Evolutionary conservation across 148 eudicot genomes (phyloP), one percentile per base, ranked within the genome.

Genomic region (Salicornia ramosissima): DNA sequence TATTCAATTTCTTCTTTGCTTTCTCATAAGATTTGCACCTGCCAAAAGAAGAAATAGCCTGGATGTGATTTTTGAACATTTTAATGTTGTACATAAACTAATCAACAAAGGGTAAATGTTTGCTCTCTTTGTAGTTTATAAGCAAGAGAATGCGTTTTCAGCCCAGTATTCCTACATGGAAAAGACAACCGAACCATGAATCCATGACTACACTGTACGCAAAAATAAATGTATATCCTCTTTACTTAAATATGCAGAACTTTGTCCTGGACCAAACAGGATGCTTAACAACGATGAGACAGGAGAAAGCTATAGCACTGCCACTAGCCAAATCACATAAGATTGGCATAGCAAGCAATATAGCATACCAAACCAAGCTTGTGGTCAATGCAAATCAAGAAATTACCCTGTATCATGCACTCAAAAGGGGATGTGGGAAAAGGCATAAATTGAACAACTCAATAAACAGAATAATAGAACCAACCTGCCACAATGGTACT

Each of bases 21-120:
- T 81, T 92, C 79, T 84, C 91, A 70, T 89, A 87, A 33, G 96
- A 86, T 60, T 84, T 87, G 74, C 97, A 92, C 76, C 95, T 89
- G 77, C 39, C 29, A 40, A 67, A 66, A 65, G 15, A 72, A 64
- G 40, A 26, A 75, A 42, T 10, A 42, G 30, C 64, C 24, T 40
- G 42, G 29, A 43, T 63, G 56, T 49, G 47, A 60, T 43, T 31
- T 49, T 36, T 36, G 4, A 3, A 4, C 40, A 36, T 3, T 36
- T 46, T 4, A 30, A 30, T 28, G 13, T 12, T 1, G 26, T 26
- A 25, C 18, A 55, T 6, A 14, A 55, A 55, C 42, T 6, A 59
- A 19, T 18, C 6, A 34, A 6, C 45, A 31, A 34, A 33, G 24
- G 39, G 40, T 18, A 58, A 16, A 26, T n/a, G 16, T 2, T 19